Evolutionary conservation across 352 stramenopile genomes (phyloP).

Genomic region (Globisporangium barbulae): DNA sequence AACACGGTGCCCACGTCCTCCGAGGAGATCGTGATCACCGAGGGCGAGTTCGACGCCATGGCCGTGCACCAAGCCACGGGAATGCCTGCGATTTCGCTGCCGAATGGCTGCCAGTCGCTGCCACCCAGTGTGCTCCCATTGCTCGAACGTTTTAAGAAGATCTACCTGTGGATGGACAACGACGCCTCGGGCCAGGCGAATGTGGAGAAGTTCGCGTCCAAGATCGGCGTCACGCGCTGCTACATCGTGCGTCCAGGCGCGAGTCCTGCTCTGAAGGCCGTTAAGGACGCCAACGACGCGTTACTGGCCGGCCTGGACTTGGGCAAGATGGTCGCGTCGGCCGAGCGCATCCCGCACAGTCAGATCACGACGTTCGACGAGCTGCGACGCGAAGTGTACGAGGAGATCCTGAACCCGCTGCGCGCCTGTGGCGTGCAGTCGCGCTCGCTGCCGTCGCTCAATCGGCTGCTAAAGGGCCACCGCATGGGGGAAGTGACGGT

Average conservation of each 20-base stretch:
- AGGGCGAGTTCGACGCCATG: conserved; percentile 97
- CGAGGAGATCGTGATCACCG: conserved; percentile 94
- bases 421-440: conserved; percentile 92
- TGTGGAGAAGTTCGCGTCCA: conserved; percentile 95
- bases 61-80: conserved; percentile 96
- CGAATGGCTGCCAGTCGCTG: conserved; percentile 96
- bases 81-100: conserved; percentile 91
- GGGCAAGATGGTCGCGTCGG: conserved; percentile 74
- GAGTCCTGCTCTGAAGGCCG: conserved; percentile 66
- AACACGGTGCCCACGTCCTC: conserved; percentile 91
- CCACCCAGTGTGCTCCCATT: conserved; percentile 93
- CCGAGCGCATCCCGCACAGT: conserved; percentile 87
- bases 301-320: conserved; percentile 90
- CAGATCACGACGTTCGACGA: conserved; percentile 94
- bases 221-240: conserved; percentile 90
- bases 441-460: conserved; percentile 93
- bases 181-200: conserved; percentile 93
- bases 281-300: conserved; percentile 96
- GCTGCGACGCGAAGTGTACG: conserved; percentile 89
- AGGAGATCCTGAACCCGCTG: conserved; percentile 95
- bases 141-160: conserved; percentile 95
- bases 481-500: conserved; percentile 98
- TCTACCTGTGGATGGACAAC: conserved; percentile 99
- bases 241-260: conserved; percentile 88
- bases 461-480: conserved; percentile 95